Evolutionary conservation across 257 asterid genomes (phyloP).

Genomic region (Fraxinus quadrangulata): DNA sequence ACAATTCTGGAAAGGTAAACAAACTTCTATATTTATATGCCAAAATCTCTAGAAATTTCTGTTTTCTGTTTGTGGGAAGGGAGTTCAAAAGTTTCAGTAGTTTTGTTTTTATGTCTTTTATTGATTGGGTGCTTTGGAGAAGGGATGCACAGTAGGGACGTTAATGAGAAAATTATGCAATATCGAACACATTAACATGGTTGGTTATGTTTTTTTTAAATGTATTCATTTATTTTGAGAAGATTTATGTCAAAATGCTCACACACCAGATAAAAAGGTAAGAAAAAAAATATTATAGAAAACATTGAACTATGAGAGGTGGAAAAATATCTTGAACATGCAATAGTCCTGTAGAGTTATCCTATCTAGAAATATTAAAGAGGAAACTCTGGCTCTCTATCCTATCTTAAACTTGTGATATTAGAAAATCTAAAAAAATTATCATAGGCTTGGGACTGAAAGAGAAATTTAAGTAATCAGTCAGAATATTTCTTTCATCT

Average conservation of each 20-base stretch:
- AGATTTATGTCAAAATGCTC: neutral
- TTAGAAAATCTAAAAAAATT: neutral
- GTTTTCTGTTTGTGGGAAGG: neutral
- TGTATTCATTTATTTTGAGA: neutral
- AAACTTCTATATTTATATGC: neutral
- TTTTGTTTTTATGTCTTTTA: neutral
- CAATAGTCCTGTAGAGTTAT: neutral
- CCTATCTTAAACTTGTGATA: neutral
- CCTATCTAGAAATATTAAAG: neutral
- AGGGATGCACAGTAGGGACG: neutral
- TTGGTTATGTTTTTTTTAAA: neutral
- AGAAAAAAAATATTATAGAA: neutral
- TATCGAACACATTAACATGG: neutral
- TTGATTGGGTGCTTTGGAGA: neutral
- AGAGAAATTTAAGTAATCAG: neutral
- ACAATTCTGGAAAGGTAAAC: constrained; percentile 59
- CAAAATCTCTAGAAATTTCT: constrained; percentile 2
- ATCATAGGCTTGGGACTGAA: neutral
- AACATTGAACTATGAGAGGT: neutral
- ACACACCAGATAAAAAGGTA: neutral
- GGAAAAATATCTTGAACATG: neutral
- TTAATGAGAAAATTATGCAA: neutral
- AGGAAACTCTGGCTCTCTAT: neutral
- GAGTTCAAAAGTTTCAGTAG: constrained; percentile 6
- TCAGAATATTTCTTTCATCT: neutral